Base-by-base conservation (phyloP, 2,329 filamentous ascomycete genomes). In the Aureobasidium vineae region DNA sequence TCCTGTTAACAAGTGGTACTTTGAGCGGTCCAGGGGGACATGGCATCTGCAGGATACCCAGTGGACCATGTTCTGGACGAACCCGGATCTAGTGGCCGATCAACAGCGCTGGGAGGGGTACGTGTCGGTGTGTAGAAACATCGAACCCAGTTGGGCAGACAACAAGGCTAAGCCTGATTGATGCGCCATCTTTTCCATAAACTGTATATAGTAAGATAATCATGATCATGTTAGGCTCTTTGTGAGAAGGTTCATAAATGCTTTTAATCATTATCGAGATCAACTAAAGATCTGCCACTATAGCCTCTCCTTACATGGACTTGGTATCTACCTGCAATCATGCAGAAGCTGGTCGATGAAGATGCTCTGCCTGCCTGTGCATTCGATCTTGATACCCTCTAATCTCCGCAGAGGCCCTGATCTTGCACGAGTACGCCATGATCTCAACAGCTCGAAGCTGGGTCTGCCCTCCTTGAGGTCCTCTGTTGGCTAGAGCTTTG, bases 41-140 rank as follows among this genome's bases (percentile, higher is more conserved):
- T 90, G 88, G 84, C 95, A 96, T 79, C 79, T 99, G 43, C 83
- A 85, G 0, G 87, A 85, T n/a, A 90, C 86, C 53, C 89, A 93
- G 71, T 99, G 95, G 95, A 92, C 92, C 3, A 97, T 98, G 92
- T 99, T 99, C 74, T 99, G 95, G 93, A 99, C 95, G 1, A 95
- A 90, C 1, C 85, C 86, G 54, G 81, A 88, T 66, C 79, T 86
- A 50, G 79, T 85, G 54, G 82, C 82, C 64, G 75, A 73, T 54
- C 67, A 70, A 66, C 70, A 71, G 67, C 77, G 77, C 67, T 84
- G 81, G 78, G 73, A 77, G 68, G 81, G 83, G 41, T 84, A 83
- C 74, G 77, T 81, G 4, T 75, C 73, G 57, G 80, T 84, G 28
- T 85, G 82, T 72, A 73, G 73, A 53, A 75, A 73, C 1, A 80